A percentile compares a stretch with the other conserved stretches of the same genome.
These are phyloP conservation scores for Pleodorina starrii DNA, from an alignment of 139 green algal species.

Conservation along the genomic window DNA sequence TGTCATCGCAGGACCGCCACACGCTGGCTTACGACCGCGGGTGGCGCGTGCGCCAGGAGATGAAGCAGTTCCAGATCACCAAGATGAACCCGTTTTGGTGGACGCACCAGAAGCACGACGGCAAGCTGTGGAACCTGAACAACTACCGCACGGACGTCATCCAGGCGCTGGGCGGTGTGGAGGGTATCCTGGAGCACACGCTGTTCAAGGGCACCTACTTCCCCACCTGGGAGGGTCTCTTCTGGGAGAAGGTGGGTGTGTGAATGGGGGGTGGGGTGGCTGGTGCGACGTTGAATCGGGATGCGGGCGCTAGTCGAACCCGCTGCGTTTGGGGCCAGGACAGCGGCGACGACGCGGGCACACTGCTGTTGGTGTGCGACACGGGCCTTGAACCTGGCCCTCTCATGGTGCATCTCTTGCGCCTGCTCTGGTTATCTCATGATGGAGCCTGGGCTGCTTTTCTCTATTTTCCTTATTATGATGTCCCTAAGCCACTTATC, in stretches of 20 bases:
- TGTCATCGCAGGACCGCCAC: conserved; percentile 86
- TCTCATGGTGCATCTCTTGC: no score
- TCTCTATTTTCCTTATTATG: no score
- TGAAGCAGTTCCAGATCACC: conserved; percentile 94
- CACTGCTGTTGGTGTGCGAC: no score
- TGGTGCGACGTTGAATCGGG: no score
- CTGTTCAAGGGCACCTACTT: conserved; percentile 99
- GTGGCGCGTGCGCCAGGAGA: conserved; percentile 97
- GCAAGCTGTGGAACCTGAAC: conserved; percentile 99
- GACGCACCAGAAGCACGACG: conserved; percentile 99
- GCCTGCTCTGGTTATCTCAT: no score
- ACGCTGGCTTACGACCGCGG: conserved; percentile 99
- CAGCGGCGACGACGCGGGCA: no score
- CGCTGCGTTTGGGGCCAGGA: no score
- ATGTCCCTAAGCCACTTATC: no score
- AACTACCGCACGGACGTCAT: conserved; percentile 98
- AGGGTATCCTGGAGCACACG: conserved; percentile 99
- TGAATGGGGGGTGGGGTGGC: no score
- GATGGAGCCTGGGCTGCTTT: no score
- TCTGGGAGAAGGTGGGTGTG: conserved; percentile 98
- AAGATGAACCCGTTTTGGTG: conserved; percentile 98
- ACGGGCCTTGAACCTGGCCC: no score
- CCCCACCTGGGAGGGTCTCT: conserved; percentile 99
- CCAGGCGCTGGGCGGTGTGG: conserved; percentile 97
- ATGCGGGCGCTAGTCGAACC: no score